Base-by-base conservation (phyloP, 768 basidiomycete genomes). In the Sistotremastrum niveocremeum region DNA sequence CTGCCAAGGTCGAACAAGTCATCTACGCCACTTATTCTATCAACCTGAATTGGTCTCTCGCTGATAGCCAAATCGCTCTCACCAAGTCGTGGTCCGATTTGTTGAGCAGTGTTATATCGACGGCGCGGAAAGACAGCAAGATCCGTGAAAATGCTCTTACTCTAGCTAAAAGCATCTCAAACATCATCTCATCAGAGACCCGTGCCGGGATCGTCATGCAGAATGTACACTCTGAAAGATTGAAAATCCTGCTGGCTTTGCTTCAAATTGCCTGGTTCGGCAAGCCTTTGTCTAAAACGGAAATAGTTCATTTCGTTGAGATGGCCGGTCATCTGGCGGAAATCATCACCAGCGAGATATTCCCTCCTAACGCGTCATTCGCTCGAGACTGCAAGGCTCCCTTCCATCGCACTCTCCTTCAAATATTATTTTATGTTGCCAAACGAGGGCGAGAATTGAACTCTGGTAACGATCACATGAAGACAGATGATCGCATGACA, bases 1-100 rank as follows among this genome's bases (percentile, higher is more conserved):
- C 76, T 7, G 63, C 63, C 4, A 64, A 77, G 9, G 74, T 84
- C 52, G 75, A 71, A 42, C 70, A 72, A 34, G 63, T 89, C 20
- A 20, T 20, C 20, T 20, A 20, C 20, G 20, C 20, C 20, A 20
- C 20, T 3, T 66, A 75, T 41, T 77, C 80, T 1, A 77, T 93
- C 59, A 95, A 95, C 60, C 71, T 90, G 52, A 91, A 93, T 57
- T 72, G 91, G 41, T 91, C 89, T 1, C 65, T 95, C 36, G 69
- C 84, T 20, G 83, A 94, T 54, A 72, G 84, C 1, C 85, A 93
- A 59, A 75, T 74, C 2, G 65, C 76, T 2, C 68, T 89, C 39
- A 74, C 82, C 0, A 77, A 84, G 47, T 74, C 88, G 3, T 94
- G 87, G 87, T 77, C 80, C 43, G 68, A 70, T 39, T 61, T 94